Base-by-base conservation (phyloP, 306 rosid genomes). In the Luffa aegyptiaca region DNA sequence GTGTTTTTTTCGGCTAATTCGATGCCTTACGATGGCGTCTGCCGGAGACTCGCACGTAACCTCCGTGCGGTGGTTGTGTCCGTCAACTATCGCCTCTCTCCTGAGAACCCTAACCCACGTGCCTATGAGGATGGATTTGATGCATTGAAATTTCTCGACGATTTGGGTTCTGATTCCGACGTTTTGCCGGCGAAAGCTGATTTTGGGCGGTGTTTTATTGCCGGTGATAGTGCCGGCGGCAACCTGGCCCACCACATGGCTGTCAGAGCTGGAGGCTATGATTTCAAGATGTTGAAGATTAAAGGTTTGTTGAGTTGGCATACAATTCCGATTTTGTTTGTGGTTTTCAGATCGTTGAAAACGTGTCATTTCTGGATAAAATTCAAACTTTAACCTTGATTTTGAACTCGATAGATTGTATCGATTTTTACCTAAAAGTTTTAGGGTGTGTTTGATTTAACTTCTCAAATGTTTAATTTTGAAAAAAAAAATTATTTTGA, bases 121-220 rank as follows among this genome's bases (percentile, higher is more conserved):
- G 95, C 81, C 10, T 91, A 88, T 81, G 91, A 91, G 26, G 97
- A 93, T 77, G 95, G 98, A 1, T 87, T 89, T 59, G 87, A 85
- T 62, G 88, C 83, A 13, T 56, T 91, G 10, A 26, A 71, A 1
- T 88, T 76, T 52, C 83, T 91, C 2, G 49, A 61, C 6, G 7
- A 2, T 10, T 0, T 26, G 18, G 66, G 16, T 31, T 61, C 1
- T 2, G 41, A 61, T 61, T 61, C 7, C 12, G 39, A 6, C 12
- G 37, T 5, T 52, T 51, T 75, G 3, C 64, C 79, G 7, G 81
- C 4, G 2, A 37, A 26, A 1, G 68, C 61, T 8, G 44, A 83
- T 62, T 18, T 83, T 3, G 18, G 10, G 3, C 63, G 46, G 12
- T 79, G 86, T 45, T 83, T 86, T 6, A 4, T 83, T 5, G 77